Conservation (phyloP, 2,329 filamentous ascomycete genomes). For the Endoconidiophora laricicola region DNA sequence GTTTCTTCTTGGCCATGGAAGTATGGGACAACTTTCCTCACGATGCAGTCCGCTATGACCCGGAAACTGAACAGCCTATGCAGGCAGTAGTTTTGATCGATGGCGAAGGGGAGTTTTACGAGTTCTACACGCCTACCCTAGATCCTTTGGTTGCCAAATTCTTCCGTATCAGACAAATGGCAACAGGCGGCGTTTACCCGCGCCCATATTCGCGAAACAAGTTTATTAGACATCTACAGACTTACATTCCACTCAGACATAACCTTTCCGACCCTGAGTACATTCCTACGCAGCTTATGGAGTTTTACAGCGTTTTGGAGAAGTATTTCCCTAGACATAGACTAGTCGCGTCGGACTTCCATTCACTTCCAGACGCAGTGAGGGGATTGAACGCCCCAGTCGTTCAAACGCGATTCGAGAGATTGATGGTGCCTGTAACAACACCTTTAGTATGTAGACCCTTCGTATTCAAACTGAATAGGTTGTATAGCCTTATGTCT, state of each 20-base stretch:
- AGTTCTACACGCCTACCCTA: conserved; percentile 70
- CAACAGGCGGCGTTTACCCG: conserved; percentile 46
- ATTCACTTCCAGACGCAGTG: conserved; percentile 66
- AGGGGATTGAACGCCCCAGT: conserved; percentile 81
- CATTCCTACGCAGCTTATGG: conserved; percentile 85
- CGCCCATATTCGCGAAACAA: conserved; percentile 39
- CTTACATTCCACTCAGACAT: conserved; percentile 49
- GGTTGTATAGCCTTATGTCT: too few species aligned
- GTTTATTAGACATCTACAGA: conserved; percentile 43
- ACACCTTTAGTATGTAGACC: conserved; percentile 61
- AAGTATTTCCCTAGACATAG: conserved; percentile 81
- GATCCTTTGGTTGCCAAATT: conserved; percentile 74
- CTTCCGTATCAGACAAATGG: conserved; percentile 67
- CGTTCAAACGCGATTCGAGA: conserved; percentile 83
- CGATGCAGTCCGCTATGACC: conserved; percentile 68
- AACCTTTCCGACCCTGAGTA: conserved; percentile 79
- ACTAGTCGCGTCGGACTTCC: conserved; percentile 80
- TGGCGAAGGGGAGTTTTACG: conserved; percentile 72
- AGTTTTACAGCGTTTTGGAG: conserved; percentile 86
- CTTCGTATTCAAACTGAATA: neutral
- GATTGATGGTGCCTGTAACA: conserved; percentile 72
- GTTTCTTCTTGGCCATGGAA: conserved; percentile 95
- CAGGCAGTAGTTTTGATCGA: conserved; percentile 86
- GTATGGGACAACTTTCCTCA: conserved; percentile 98
- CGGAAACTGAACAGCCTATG: conserved; percentile 54